Percentiles rank a stretch among this genome's conserved stretches.
Evolutionary conservation across 371 early-diverging fungal genomes (phyloP).

Genomic region (Mucor sp.): DNA sequence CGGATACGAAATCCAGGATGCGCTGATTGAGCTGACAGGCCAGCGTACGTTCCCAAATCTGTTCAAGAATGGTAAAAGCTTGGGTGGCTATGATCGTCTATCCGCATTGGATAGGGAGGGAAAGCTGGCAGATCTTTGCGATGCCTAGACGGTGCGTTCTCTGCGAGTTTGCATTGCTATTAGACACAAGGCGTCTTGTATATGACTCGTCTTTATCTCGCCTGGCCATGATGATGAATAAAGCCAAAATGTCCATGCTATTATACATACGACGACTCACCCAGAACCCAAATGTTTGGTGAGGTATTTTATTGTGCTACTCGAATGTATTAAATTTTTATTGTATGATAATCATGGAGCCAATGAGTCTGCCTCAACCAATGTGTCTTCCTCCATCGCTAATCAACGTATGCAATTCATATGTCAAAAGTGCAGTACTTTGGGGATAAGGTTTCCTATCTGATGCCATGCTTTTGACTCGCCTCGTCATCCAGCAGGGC

Average conservation of each 20-base stretch:
- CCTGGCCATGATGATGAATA: background rate
- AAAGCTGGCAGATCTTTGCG: constrained; percentile 24
- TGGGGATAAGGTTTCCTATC: background rate
- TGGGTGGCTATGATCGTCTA: constrained; percentile 50
- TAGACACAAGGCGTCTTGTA: background rate
- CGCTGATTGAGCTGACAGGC: constrained; percentile 35
- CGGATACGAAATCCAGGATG: constrained; percentile 29
- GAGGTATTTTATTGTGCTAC: background rate
- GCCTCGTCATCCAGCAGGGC: too few relatives aligned
- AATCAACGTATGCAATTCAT: background rate
- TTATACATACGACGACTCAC: background rate
- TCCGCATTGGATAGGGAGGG: constrained; percentile 44
- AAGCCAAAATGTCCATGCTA: background rate
- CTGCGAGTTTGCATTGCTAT: background rate
- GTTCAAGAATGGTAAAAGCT: constrained; percentile 41
- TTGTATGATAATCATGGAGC: background rate
- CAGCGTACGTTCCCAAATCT: constrained; percentile 50
- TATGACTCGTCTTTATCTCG: background rate
- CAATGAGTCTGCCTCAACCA: background rate
- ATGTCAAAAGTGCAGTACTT: background rate
- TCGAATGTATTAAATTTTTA: background rate
- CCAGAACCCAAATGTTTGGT: background rate
- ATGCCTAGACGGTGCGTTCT: background rate
- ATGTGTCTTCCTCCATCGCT: background rate
- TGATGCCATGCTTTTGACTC: background rate